These are phyloP conservation scores for Guyanaporus albipodus DNA, from an alignment of 768 basidiomycete genomes.

Conservation along the genomic window DNA sequence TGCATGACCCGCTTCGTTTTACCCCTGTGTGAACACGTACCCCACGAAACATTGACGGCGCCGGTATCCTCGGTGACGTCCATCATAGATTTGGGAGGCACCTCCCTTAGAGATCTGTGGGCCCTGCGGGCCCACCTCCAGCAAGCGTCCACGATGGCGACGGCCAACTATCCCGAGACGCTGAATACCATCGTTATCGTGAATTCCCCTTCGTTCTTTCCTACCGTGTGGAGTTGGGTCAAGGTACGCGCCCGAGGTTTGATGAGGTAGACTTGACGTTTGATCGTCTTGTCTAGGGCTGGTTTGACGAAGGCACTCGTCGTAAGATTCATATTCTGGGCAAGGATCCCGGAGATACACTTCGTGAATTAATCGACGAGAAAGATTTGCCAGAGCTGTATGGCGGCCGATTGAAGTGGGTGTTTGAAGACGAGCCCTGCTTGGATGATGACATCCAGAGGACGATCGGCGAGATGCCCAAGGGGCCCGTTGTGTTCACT, in stretches of 20 bases:
- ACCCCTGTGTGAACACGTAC: slow-evolving; percentile 58
- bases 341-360: slow-evolving; percentile 48
- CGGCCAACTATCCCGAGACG: slow-evolving; percentile 81
- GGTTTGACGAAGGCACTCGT: slow-evolving; percentile 78
- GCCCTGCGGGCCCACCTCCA: slow-evolving; percentile 65
- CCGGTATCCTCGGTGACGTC: slow-evolving; percentile 59
- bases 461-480: slow-evolving; percentile 49
- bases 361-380: slow-evolving; percentile 47
- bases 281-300: slow-evolving; percentile 46
- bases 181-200: slow-evolving; percentile 63
- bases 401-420: slow-evolving; percentile 73
- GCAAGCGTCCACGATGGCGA: slow-evolving; percentile 70
- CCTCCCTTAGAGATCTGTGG: slow-evolving; percentile 67
- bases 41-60: slow-evolving; percentile 48
- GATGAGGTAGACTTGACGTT: neutral
- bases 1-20: slow-evolving; percentile 61
- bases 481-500: slow-evolving; percentile 50
- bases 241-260: no score
- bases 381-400: slow-evolving; percentile 61
- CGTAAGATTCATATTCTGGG: slow-evolving; percentile 75
- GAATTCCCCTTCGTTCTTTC: slow-evolving; percentile 80
- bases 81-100: slow-evolving; percentile 69
- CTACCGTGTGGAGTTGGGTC: slow-evolving; percentile 81
- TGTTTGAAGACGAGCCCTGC: slow-evolving; percentile 60
- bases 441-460: slow-evolving; percentile 54